Percentiles rank a stretch among this genome's conserved stretches.
These are phyloP conservation scores for Chalciporus chontae DNA, from an alignment of 768 basidiomycete genomes.

Conservation along the genomic window DNA sequence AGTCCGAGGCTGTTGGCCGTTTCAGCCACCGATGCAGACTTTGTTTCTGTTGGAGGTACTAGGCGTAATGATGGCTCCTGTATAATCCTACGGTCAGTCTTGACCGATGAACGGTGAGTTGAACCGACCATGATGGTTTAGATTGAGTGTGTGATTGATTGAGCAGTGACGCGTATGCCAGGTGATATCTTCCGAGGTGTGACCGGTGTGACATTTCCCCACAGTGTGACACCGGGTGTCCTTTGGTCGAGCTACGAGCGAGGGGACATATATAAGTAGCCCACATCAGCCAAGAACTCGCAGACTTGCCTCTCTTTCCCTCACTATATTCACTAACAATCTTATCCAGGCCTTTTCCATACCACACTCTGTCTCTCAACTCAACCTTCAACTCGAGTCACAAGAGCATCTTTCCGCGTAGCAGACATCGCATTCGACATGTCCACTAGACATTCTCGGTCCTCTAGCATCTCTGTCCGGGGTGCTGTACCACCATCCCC, in stretches of 20 bases:
- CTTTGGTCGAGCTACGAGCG: not conserved
- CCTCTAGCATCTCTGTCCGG: slow-evolving; percentile 65
- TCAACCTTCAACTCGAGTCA: not conserved
- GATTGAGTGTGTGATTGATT: not conserved
- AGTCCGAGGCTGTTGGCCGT: slow-evolving; percentile 75
- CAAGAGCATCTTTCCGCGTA: not conserved
- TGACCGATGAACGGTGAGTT: not conserved
- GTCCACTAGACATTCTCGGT: slow-evolving; percentile 53
- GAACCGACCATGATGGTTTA: slow-evolving; percentile 20
- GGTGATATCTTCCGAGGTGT: slow-evolving; percentile 20
- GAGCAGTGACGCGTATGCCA: slow-evolving; percentile 15
- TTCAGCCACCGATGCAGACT: slow-evolving; percentile 62
- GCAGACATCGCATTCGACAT: slow-evolving; percentile 25
- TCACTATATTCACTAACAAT: not conserved
- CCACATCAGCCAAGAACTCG: slow-evolving; percentile 3
- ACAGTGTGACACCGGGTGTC: slow-evolving; percentile 13
- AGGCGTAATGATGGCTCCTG: slow-evolving; percentile 57
- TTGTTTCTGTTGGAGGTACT: slow-evolving; percentile 51
- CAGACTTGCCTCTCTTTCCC: not conserved
- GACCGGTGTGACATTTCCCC: slow-evolving; percentile 28
- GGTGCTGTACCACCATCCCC: slow-evolving; percentile 43
- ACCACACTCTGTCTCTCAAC: not conserved
- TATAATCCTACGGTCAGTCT: not conserved
- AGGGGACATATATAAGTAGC: slow-evolving; percentile 10
- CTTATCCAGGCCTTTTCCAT: not conserved